These are phyloP conservation scores for Sporobolus alterniflorus DNA, from an alignment of 202 grass and related monocot genomes.

Conservation along the genomic window DNA sequence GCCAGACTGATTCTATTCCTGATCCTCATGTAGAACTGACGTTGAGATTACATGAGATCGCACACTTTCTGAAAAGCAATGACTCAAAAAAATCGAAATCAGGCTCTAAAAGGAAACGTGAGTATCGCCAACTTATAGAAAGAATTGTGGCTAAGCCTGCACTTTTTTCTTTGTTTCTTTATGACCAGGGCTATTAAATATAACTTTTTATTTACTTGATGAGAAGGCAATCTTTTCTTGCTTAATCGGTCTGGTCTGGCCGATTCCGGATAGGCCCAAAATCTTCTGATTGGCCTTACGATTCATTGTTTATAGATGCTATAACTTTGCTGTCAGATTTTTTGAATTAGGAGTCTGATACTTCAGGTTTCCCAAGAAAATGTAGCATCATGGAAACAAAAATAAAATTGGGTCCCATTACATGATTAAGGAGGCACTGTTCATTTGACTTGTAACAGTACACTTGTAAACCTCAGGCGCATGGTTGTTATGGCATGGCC, in stretches of 20 bases:
- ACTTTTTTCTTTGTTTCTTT: slow-evolving; percentile 6
- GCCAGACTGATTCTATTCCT: slow-evolving; percentile 74
- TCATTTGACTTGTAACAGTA: neutral
- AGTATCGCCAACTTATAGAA: slow-evolving; percentile 43
- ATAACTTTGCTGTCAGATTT: neutral
- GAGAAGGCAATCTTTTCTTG: slow-evolving; percentile 33
- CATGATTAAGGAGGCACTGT: neutral
- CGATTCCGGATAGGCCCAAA: neutral
- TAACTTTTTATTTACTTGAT: slow-evolving; percentile 37
- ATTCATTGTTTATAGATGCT: slow-evolving; percentile 20
- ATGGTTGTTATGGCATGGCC: neutral
- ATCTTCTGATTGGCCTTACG: neutral
- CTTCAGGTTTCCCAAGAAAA: neutral
- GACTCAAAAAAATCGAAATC: slow-evolving; percentile 45
- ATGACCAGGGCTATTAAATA: slow-evolving; percentile 23
- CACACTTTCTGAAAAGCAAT: slow-evolving; percentile 53
- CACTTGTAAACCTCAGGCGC: neutral
- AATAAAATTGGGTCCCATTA: neutral
- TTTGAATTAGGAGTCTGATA: neutral
- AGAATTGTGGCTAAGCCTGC: slow-evolving; percentile 9
- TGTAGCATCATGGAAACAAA: neutral
- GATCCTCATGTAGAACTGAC: slow-evolving; percentile 68
- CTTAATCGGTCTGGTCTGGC: slow-evolving; percentile 4
- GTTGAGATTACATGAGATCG: slow-evolving; percentile 58
- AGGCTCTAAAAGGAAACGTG: slow-evolving; percentile 71